Evolutionary conservation across 805 yeast genomes (phyloP), one percentile per base, ranked within the genome.

Genomic region (Ogataea minuta): DNA sequence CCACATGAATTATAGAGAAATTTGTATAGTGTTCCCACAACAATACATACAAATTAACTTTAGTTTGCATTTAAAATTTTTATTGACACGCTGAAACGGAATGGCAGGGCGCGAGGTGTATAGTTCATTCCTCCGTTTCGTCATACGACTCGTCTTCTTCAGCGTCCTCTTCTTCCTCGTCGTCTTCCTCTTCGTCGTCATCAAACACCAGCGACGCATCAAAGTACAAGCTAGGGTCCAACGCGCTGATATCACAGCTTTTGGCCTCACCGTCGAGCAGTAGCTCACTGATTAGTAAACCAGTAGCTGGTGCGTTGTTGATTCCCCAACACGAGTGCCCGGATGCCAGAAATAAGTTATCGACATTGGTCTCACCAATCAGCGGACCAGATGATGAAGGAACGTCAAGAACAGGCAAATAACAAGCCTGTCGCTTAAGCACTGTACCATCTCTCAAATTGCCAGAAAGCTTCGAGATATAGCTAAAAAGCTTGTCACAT

Each of bases 321-420:
- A 91, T 93, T 15, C 99, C 99, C 99, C 99, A 91, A 65, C 98
- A 93, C 11, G 96, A 84, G 63, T 91, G 99, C 0, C 98, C 99
- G 11, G 91, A 77, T 2, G 96, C 96, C 40, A 91, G 62, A 52
- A 68, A 84, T 45, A 91, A 67, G 44, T 81, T 80, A 15, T 75
- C 77, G 6, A 90, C 95, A 54, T 89, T 89, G 0, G 98, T 91
- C 53, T 86, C 91, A 31, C 99, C 99, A 51, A 91, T 81, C 38
- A 93, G 68, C 0, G 99, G 99, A 5, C 99, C 99, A 2, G 91
- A 78, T 27, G 87, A 77, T 4, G 95, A 84, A 1, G 97, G 95
- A 7, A 89, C 91, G 58, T 91, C 96, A 36, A 91, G 73, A 4
- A 91, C 96, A 0, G 99, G 99, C 54, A 91, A 70, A 61, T 89